Evolutionary conservation across 2,329 filamentous ascomycete species (phyloP).

Genomic region (Phaeomoniella chlamydospora): DNA sequence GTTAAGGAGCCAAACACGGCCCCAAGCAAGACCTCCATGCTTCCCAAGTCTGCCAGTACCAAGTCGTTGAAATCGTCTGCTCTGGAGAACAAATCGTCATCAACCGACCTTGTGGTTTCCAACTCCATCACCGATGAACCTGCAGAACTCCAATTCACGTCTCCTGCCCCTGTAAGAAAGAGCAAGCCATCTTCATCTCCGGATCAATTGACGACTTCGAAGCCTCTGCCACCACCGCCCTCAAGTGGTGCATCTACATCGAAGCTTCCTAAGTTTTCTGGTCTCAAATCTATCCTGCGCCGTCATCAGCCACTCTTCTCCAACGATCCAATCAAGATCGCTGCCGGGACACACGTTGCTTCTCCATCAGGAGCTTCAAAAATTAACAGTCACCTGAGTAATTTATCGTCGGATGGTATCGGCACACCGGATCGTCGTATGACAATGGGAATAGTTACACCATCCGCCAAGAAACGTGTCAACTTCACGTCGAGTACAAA

Average conservation of each 20-base stretch:
- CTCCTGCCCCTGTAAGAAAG: background rate
- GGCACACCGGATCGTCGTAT: background rate
- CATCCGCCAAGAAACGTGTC: conserved; percentile 63
- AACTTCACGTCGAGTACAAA: conserved; percentile 65
- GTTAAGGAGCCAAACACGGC: conserved; percentile 38
- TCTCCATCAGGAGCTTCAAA: conserved; percentile 14
- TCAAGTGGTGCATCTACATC: conserved; percentile 20
- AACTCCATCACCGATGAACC: background rate
- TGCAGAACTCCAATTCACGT: background rate
- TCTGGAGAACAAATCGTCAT: background rate
- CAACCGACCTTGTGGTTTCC: background rate
- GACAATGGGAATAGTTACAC: conserved; percentile 34
- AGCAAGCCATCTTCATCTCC: background rate
- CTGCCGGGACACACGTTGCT: conserved; percentile 40
- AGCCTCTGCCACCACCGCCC: conserved; percentile 18
- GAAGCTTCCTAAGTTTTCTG: conserved; percentile 34
- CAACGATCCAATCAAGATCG: conserved; percentile 42
- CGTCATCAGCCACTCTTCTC: conserved; percentile 44
- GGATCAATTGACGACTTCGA: conserved; percentile 6
- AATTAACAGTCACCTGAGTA: conserved; percentile 19
- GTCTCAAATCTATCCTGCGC: conserved; percentile 50
- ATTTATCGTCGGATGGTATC: conserved; percentile 18
- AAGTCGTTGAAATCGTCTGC: conserved; percentile 33
- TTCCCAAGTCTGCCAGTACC: conserved; percentile 34
- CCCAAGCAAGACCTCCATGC: conserved; percentile 27